Evolutionary conservation across 352 stramenopile species (phyloP), one percentile per base, ranked within the genome.

Genomic region (Pythium angustatum): DNA sequence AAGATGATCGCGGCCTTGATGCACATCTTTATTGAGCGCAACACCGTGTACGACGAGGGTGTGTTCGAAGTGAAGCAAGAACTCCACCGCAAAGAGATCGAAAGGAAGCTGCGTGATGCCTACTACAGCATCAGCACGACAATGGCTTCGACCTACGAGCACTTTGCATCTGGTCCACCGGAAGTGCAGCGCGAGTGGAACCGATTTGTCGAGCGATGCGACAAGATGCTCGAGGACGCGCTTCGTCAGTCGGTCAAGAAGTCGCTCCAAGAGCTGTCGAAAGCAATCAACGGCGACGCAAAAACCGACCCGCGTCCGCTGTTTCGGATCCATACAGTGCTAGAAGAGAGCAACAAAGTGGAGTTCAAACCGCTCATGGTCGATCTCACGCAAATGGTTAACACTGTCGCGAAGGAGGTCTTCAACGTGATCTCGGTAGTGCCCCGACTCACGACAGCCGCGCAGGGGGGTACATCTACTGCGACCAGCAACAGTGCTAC

Each of bases 361-460:
- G 92, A 97, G 66, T 98, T 98, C 69, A 90, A 91, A 45, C 96
- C 96, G 7, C 90, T 95, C 40, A 98, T 98, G 88, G 82, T 94
- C 4, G 90, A 98, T 56, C 75, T 98, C 1, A 98, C 91, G 1
- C 91, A 98, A 58, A 97, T 96, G 76, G 91, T 98, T 15, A 98
- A 98, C 71, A 93, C 79, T 10, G 88, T 98, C 8, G 89, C 91
- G 3, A 98, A 98, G 69, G 89, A 98, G 62, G 87, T 98, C n/a
- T 98, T 98, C 67, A 95, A 87, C 33, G 87, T 94, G 21, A 94
- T 98, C 53, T 95, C 80, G 11, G 90, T 97, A 11, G 90, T 98
- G 5, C 92, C 93, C 8, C 80, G 94, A 1, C 75, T 98, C 12
- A 81, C 86, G 2, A 71, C 72, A 9, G 82, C 85, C 21, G 72